A percentile compares a stretch with the other conserved stretches of the same genome.
Conservation (phyloP, 1,284 basidiomycete genomes). For the Golubevia pallescens region DNA sequence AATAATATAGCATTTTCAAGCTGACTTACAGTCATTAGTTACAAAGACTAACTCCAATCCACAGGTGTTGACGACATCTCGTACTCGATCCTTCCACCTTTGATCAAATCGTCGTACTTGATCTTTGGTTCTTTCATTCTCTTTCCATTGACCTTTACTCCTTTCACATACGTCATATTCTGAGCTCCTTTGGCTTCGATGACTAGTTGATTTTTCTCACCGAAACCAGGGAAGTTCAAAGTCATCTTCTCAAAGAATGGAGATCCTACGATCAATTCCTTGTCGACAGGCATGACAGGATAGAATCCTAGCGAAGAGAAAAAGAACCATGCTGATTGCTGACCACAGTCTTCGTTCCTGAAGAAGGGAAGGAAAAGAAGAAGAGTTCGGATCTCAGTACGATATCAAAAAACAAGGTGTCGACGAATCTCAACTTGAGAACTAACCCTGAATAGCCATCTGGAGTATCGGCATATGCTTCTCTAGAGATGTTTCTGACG, state of each 20-base stretch:
- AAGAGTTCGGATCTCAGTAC: neutral
- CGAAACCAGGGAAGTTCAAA: conserved; percentile 10
- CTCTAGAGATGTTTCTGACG: conserved; percentile 73
- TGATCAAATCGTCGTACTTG: conserved; percentile 19
- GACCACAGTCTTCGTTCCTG: conserved; percentile 85
- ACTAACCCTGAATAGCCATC: conserved; percentile 74
- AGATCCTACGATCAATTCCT: conserved; percentile 21
- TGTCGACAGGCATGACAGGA: conserved; percentile 69
- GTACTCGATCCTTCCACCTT: conserved; percentile 25
- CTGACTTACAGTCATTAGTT: no score
- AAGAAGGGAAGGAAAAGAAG: conserved; percentile 2
- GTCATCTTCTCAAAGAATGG: conserved; percentile 26
- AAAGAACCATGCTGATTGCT: conserved; percentile 86
- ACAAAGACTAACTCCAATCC: conserved; percentile 9
- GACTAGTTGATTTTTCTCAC: conserved; percentile 6
- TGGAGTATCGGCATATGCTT: conserved; percentile 74
- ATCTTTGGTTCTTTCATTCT: conserved; percentile 17
- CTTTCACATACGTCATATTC: conserved; percentile 18
- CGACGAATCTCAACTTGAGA: conserved; percentile 3
- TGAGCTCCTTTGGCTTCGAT: conserved; percentile 17
- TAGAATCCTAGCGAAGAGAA: conserved; percentile 83
- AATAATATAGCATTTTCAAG: no score
- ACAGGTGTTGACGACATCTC: conserved; percentile 12
- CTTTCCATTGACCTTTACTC: conserved; percentile 17
- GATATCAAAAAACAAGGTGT: no score